A percentile compares a stretch with the other conserved stretches of the same genome.
phyloP scores from a whole-genome alignment of 2,329 filamentous ascomycete species.

The Xylaria sp. region DNA sequence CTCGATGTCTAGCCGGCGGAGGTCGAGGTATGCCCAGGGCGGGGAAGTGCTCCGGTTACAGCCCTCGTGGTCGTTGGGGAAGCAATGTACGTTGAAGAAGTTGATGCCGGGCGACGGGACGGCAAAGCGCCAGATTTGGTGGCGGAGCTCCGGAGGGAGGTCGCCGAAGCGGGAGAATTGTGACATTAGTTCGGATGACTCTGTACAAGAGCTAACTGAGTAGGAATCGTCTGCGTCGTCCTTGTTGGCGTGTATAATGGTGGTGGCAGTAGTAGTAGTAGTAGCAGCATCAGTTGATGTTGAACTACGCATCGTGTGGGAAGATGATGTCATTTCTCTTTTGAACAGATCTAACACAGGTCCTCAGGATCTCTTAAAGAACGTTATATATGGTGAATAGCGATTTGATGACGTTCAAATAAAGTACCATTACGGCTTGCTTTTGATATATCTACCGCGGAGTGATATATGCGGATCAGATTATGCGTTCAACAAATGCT shows the following conservation, averaged over 20 bases:
- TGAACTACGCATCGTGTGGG: conserved; percentile 1
- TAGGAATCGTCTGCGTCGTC: conserved; percentile 2
- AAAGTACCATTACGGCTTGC: neutral
- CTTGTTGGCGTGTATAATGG: neutral
- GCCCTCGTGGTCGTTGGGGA: conserved; percentile 49
- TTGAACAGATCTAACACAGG: neutral
- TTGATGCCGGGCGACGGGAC: conserved; percentile 48
- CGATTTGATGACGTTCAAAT: neutral
- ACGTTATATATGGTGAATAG: neutral
- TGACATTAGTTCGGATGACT: neutral
- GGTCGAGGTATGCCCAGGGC: conserved; percentile 47
- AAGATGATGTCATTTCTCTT: conserved; percentile 21
- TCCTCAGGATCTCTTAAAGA: neutral
- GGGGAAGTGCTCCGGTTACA: conserved; percentile 48
- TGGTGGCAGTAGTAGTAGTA: too few species aligned
- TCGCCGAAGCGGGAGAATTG: conserved; percentile 43
- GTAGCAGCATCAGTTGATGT: neutral
- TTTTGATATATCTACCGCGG: too few species aligned
- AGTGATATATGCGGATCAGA: too few species aligned
- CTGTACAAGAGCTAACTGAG: neutral
- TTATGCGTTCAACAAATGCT: neutral
- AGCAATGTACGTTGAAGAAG: conserved; percentile 52
- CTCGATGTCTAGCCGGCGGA: conserved; percentile 46
- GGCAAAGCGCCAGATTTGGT: conserved; percentile 46
- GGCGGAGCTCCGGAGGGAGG: conserved; percentile 49